A percentile compares a stretch with the other conserved stretches of the same genome.
phyloP scores from a whole-genome alignment of 1,284 basidiomycete species.

The Porodaedalea pini region DNA sequence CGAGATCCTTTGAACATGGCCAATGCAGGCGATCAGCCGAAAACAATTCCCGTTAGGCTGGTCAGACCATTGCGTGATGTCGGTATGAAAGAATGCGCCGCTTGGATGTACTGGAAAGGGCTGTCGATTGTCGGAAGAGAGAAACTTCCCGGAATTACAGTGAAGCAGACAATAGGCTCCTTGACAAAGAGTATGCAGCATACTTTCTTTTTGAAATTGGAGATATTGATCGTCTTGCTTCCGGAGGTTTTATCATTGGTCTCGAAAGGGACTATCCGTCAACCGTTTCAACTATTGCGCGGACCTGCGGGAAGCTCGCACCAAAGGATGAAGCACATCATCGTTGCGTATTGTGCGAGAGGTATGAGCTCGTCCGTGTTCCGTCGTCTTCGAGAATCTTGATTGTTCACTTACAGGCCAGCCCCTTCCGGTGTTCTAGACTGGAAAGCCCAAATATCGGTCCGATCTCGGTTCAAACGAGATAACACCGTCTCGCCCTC shows the following conservation, averaged over 20 bases:
- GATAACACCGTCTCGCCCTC: constrained; percentile 23
- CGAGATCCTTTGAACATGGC: constrained; percentile 10
- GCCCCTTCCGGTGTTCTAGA: constrained; percentile 61
- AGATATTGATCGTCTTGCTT: constrained; percentile 3
- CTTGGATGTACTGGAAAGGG: constrained; percentile 72
- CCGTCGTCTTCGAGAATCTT: constrained; percentile 9
- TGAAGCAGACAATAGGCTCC: constrained; percentile 60
- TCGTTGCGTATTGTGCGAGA: constrained; percentile 67
- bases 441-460: constrained; percentile 73
- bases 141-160: constrained; percentile 37
- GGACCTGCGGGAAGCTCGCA: constrained; percentile 79
- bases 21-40: constrained; percentile 24
- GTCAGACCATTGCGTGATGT: constrained; percentile 74
- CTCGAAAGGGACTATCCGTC: constrained; percentile 84
- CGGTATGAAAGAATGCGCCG: constrained; percentile 77
- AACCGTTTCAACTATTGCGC: constrained; percentile 83
- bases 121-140: constrained; percentile 52
- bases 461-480: constrained; percentile 47
- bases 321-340: constrained; percentile 56
- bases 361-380: constrained; percentile 33
- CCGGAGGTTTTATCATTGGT: constrained; percentile 75
- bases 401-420: constrained; percentile 44
- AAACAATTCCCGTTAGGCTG: constrained; percentile 42
- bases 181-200: constrained; percentile 65
- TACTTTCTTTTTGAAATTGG: neutral